Conservation (phyloP, 768 basidiomycete species). For the Panaeolus cyanescens region DNA sequence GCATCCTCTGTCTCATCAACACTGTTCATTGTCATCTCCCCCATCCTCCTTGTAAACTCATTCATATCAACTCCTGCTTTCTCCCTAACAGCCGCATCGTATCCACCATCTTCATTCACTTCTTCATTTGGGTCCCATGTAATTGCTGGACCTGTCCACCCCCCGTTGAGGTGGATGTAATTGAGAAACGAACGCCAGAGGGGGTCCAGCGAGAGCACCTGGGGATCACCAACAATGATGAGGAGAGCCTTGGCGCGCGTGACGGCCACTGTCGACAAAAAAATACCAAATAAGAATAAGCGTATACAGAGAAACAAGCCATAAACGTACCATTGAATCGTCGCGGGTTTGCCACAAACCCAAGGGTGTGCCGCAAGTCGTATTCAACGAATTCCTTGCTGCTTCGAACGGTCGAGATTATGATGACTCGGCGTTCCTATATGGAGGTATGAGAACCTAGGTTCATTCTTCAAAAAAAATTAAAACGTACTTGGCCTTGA, state of each 20-base stretch:
- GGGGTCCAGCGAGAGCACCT: constrained; percentile 60
- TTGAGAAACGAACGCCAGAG: constrained; percentile 65
- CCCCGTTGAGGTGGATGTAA: constrained; percentile 50
- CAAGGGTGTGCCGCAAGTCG: constrained; percentile 54
- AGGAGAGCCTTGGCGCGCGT: constrained; percentile 64
- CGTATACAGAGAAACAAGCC: not conserved
- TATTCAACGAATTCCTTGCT: constrained; percentile 54
- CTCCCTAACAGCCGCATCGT: constrained; percentile 36
- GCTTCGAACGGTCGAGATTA: constrained; percentile 61
- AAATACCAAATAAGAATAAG: not conserved
- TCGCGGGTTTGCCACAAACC: constrained; percentile 59
- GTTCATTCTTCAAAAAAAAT: not conserved
- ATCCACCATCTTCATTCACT: constrained; percentile 39
- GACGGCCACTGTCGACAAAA: constrained; percentile 56
- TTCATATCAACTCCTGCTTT: constrained; percentile 42
- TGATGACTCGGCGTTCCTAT: constrained; percentile 57
- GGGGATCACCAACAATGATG: constrained; percentile 61
- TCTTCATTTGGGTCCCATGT: constrained; percentile 49
- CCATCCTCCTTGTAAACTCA: constrained; percentile 38
- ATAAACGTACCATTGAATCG: constrained; percentile 56
- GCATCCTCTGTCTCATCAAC: constrained; percentile 27
- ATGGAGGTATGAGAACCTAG: too few relatives aligned
- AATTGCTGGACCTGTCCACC: constrained; percentile 54
- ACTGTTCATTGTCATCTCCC: constrained; percentile 25
- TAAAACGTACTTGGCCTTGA: constrained; percentile 48